Conservation (phyloP, 1,139 yeast genomes). For the Sugiyamaella sp. region DNA sequence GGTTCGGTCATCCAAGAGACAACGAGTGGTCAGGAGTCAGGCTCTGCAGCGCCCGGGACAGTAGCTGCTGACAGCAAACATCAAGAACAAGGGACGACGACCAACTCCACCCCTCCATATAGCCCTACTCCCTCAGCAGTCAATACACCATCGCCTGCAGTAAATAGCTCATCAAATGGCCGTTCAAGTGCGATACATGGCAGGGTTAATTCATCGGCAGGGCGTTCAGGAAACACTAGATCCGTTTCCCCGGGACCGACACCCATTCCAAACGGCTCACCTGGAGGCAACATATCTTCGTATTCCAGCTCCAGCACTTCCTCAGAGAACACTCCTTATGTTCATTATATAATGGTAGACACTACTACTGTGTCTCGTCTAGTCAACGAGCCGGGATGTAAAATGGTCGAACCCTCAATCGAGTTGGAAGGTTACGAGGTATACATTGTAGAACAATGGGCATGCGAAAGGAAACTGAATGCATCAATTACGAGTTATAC, state of each 20-base stretch:
- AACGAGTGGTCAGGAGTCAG: not conserved
- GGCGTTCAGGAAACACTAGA: slow-evolving; percentile 4
- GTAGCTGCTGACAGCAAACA: too few relatives aligned
- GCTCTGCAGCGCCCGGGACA: not conserved
- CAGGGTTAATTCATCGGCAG: not conserved
- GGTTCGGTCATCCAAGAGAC: not conserved
- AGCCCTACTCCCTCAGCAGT: not conserved
- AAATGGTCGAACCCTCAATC: slow-evolving; percentile 26
- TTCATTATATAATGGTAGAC: slow-evolving; percentile 29
- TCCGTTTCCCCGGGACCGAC: slow-evolving; percentile 1
- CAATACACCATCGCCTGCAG: not conserved
- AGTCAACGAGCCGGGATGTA: slow-evolving; percentile 27
- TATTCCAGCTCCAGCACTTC: not conserved
- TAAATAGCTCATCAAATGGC: not conserved
- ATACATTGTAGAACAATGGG: slow-evolving; percentile 95
- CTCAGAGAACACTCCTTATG: slow-evolving; percentile 1
- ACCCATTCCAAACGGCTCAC: not conserved
- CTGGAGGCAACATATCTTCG: not conserved
- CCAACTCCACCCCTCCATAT: not conserved
- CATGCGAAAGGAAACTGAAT: slow-evolving; percentile 66
- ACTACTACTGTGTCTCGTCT: slow-evolving; percentile 27
- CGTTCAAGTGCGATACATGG: not conserved
- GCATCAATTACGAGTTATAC: slow-evolving; percentile 79
- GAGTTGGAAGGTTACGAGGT: slow-evolving; percentile 69
- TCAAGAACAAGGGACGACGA: too few relatives aligned